Evolutionary conservation across 2,329 filamentous ascomycete species (phyloP), one percentile per base, ranked within the genome.

Genomic region (Capronia epimyces): DNA sequence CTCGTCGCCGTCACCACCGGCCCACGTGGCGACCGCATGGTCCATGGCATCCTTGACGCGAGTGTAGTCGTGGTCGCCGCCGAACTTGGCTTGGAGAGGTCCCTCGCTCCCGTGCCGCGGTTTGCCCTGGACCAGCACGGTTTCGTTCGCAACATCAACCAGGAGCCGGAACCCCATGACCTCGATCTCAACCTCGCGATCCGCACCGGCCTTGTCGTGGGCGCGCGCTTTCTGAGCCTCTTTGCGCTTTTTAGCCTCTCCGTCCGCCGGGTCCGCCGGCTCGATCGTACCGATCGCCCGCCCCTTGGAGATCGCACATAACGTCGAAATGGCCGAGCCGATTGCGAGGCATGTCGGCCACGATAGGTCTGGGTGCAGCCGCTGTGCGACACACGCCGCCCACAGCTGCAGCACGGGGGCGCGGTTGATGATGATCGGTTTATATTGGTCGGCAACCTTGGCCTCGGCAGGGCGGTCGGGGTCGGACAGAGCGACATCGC

Each of bases 271-370:
- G 20, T 55, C 47, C 1, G 46, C 22, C 3, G 47, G 34, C 2
- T 57, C 54, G 16, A 59, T 53, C 42, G 15, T 32, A 13, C 57
- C 57, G 25, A 57, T 55, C 6, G 53, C 46, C 6, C 51, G 49
- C n/a, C 57, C 57, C 39, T 59, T 59, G 13, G 57, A 55, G 29
- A 59, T 52, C 21, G 57, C 57, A 39, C 57, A 59, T 8, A 59
- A 37, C 4, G 52, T 48, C 8, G 57, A 48, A 13, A 59, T 57
- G 1, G 54, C 52, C 10, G 51, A 52, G 13, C 57, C 57, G 25
- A 57, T 45, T 16, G 45, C 50, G 8, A 59, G 24, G 39, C 53
- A 46, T 10, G 55, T 56, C 8, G 16, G 6, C 57, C 57, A 59
- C 7, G 41, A 24, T 18, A 55, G 21, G 3, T 47, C 39, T 15